Evolutionary conservation across 148 eudicot genomes (phyloP), one percentile per base, ranked within the genome.

Genomic region (Simmondsia chinensis): DNA sequence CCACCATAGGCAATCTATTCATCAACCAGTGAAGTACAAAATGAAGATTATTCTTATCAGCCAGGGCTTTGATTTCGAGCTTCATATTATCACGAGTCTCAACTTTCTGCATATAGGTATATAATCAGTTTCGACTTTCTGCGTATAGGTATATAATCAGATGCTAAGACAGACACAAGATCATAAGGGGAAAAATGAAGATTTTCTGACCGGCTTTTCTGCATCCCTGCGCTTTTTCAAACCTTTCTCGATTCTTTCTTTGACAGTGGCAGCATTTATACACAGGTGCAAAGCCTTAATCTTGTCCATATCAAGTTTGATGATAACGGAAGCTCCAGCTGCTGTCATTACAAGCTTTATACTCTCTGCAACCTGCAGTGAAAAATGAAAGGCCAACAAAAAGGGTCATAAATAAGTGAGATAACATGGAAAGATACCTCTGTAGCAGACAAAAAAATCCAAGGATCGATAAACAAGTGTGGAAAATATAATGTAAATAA

Each of bases 301-400:
- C 44, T 48, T 70, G 30, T 51, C 36, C 82, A 65, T 65, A 49
- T 89, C 85, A 50, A 85, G 87, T 33, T 72, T 64, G 39, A 89
- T 64, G 44, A 63, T 63, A 30, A 89, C 45, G 23, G 64, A 71
- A 43, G 78, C 74, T 46, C 30, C 36, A 54, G 59, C 48, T n/a
- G 78, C 39, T 9, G 74, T 54, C 70, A 73, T 60, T 32, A 66
- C 83, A 56, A 77, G 66, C 69, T 65, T 74, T 48, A 89, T 50
- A 52, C 83, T 85, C 79, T 79, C 70, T 1, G 93, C 80, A 48
- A 89, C 88, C 97, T 89, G 72, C 43, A 66, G 19, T 24, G n/a
- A 48, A 18, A 19, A 8, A 39, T 20, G 8, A 46, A 8, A 64
- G 14, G 22, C 43, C 21, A n/a, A n/a, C 16, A 42, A 29, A 28